Evolutionary conservation across 129 eudicot species (phyloP).

Genomic region (Lactuca saligna): DNA sequence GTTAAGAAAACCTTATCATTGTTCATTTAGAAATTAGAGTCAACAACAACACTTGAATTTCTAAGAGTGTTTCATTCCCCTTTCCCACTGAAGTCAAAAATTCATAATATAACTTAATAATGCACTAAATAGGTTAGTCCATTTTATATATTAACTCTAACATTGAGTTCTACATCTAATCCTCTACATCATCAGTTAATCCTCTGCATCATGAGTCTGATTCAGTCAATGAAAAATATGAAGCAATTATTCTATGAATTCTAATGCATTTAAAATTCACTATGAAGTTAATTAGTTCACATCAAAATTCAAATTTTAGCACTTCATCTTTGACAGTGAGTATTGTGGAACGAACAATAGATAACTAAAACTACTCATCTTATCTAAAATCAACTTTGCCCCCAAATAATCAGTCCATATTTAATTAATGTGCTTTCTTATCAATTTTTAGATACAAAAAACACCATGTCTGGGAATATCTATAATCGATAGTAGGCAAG

Average conservation of each 20-base stretch:
- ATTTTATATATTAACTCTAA: neutral
- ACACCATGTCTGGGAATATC: neutral
- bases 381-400: neutral
- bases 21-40: too few species aligned
- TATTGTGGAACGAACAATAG: neutral
- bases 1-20: too few species aligned
- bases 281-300: slow-evolving; percentile 6
- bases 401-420: slow-evolving; percentile 5
- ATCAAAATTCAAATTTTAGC: neutral
- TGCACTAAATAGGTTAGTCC: too few species aligned
- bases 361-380: slow-evolving; percentile 7
- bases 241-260: slow-evolving; percentile 2
- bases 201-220: neutral
- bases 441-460: neutral
- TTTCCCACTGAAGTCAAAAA: too few species aligned
- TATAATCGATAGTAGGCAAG: neutral
- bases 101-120: too few species aligned
- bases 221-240: neutral
- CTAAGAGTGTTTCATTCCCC: too few species aligned
- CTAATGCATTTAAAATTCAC: neutral
- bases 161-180: neutral
- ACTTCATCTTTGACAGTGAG: neutral
- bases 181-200: neutral
- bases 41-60: too few species aligned
- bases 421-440: neutral